Evolutionary conservation across 2,329 filamentous ascomycete genomes (phyloP).

Genomic region (Botrytis porri): DNA sequence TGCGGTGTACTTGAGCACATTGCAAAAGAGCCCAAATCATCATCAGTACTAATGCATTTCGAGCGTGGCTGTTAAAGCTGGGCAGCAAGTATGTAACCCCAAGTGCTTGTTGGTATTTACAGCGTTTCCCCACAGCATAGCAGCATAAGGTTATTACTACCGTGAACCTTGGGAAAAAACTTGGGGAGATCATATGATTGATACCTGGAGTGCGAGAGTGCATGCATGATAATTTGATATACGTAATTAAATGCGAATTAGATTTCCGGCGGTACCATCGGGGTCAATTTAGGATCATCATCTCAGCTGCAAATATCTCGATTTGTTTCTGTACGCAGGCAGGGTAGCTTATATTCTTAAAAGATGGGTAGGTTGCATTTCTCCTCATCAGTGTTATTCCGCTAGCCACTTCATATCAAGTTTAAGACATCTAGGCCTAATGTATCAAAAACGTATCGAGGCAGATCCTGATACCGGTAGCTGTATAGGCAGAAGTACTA

Average conservation of each 20-base stretch:
- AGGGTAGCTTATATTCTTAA: background rate
- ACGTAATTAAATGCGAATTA: background rate
- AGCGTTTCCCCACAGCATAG: conserved; percentile 1
- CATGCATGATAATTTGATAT: background rate
- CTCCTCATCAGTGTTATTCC: background rate
- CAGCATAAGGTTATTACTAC: too few species aligned
- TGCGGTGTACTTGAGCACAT: background rate
- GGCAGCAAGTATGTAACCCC: background rate
- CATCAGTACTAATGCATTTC: background rate
- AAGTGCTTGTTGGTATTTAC: background rate
- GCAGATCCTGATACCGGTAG: background rate
- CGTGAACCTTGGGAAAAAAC: background rate
- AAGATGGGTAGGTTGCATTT: background rate
- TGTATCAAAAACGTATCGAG: background rate
- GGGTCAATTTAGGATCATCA: background rate
- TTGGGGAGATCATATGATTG: conserved; percentile 4
- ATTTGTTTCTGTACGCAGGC: background rate
- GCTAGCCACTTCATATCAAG: background rate
- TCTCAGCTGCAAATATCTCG: background rate
- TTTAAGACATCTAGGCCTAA: background rate
- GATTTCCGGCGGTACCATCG: background rate
- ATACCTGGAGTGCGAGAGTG: background rate
- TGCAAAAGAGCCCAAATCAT: background rate
- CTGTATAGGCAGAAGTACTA: background rate
- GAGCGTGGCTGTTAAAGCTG: background rate